phyloP scores from a whole-genome alignment of 2,329 filamentous ascomycete species.

The Phoma sp. region DNA sequence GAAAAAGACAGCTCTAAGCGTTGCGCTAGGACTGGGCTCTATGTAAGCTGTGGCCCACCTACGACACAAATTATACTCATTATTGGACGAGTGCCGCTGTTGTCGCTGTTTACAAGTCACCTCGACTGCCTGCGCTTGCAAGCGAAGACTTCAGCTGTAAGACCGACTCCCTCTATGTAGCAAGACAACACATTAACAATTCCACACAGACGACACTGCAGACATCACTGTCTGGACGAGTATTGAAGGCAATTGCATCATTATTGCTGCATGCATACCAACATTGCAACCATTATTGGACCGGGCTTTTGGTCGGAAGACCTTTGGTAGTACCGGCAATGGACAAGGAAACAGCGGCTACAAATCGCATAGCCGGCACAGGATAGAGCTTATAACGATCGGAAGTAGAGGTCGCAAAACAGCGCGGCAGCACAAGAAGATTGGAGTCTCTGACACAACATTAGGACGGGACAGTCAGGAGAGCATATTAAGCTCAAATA shows the following conservation, averaged over 20 bases:
- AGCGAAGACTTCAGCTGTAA: constrained; percentile 41
- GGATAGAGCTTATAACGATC: no score
- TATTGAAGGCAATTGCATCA: constrained; percentile 43
- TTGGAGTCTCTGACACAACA: no score
- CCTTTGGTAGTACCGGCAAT: no score
- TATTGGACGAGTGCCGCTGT: constrained; percentile 25
- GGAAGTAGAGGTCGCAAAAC: no score
- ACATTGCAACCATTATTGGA: constrained; percentile 40
- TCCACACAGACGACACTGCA: constrained; percentile 1
- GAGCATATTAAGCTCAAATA: no score
- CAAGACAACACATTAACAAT: background rate
- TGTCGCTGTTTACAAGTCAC: constrained; percentile 45
- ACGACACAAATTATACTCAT: background rate
- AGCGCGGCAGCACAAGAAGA: no score
- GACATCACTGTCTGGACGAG: constrained; percentile 51
- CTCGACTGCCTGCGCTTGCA: constrained; percentile 14
- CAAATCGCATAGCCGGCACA: no score
- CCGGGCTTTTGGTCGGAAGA: background rate
- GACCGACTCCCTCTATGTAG: constrained; percentile 15
- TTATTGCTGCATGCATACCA: constrained; percentile 48
- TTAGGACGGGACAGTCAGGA: no score
- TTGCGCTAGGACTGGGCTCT: constrained; percentile 37
- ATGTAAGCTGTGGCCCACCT: background rate
- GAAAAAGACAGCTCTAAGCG: constrained; percentile 52
- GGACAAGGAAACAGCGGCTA: no score